phyloP scores from a whole-genome alignment of 2,329 filamentous ascomycete genomes.

The Alternaria brassicae region DNA sequence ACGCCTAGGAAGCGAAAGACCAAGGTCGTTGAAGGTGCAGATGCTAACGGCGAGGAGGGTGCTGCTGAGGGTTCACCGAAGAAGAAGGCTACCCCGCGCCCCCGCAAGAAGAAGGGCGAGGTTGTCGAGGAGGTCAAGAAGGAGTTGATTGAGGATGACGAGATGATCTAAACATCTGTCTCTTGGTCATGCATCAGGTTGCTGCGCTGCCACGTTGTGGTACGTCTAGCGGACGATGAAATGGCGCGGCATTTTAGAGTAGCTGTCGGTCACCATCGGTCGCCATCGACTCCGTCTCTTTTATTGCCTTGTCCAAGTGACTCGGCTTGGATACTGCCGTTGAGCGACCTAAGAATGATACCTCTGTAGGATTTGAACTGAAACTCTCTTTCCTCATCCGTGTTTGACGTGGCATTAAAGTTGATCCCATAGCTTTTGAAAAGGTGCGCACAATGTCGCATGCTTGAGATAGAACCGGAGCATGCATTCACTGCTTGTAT shows the following conservation, averaged over 20 bases:
- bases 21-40: constrained; percentile 10
- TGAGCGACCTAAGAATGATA: neutral
- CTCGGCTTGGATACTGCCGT: neutral
- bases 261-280: neutral
- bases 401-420: neutral
- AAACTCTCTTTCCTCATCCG: neutral
- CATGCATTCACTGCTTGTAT: neutral
- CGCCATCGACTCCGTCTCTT: neutral
- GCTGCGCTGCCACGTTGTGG: neutral
- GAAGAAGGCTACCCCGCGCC: constrained; percentile 21
- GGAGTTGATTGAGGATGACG: constrained; percentile 2
- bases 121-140: constrained; percentile 9
- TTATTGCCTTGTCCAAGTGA: constrained; percentile 2
- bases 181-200: neutral
- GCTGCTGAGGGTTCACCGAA: constrained; percentile 15
- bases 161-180: neutral
- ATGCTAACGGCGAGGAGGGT: neutral
- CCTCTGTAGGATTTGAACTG: neutral
- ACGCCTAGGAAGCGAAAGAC: constrained; percentile 29
- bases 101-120: constrained; percentile 21
- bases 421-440: neutral
- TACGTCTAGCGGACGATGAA: neutral
- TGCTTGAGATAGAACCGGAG: neutral
- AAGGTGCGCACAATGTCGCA: neutral
- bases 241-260: neutral